phyloP scores from a whole-genome alignment of 2,329 filamentous ascomycete genomes.

The Myrmaecium sp. region DNA sequence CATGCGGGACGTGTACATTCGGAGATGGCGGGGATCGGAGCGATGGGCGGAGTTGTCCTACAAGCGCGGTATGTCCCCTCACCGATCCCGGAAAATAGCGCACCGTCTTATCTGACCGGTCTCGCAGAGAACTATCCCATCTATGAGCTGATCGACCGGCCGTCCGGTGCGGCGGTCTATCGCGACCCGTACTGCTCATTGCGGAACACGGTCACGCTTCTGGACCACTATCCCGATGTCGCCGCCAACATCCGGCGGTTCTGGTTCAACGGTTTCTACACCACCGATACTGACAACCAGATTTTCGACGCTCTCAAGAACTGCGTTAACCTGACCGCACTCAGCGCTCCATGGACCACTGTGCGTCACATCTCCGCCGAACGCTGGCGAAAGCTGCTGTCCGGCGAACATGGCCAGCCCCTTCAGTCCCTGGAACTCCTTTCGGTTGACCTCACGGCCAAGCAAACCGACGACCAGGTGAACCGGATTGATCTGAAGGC shows the following conservation, averaged over 20 bases:
- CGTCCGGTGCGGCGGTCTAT: constrained; percentile 30
- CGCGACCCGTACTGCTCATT: constrained; percentile 32
- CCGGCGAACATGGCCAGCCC: constrained; percentile 23
- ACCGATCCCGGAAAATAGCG: not conserved
- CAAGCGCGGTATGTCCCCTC: constrained; percentile 13
- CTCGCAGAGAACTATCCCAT: constrained; percentile 23
- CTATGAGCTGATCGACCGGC: constrained; percentile 31
- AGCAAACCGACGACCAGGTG: constrained; percentile 23
- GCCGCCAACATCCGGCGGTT: constrained; percentile 33
- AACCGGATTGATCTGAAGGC: constrained; percentile 27
- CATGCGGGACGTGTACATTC: constrained; percentile 33
- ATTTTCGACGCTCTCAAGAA: constrained; percentile 31
- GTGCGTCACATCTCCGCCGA: constrained; percentile 30
- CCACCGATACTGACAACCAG: constrained; percentile 30
- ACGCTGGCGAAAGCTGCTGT: constrained; percentile 32
- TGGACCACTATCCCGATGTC: constrained; percentile 26
- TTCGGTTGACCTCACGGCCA: constrained; percentile 30
- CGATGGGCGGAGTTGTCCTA: constrained; percentile 33
- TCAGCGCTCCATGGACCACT: constrained; percentile 37
- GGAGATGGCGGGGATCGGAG: constrained; percentile 34
- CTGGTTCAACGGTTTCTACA: constrained; percentile 39
- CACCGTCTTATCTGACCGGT: constrained; percentile 2
- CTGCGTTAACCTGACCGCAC: constrained; percentile 29
- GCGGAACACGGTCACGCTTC: constrained; percentile 29
- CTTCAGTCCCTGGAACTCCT: constrained; percentile 35